phyloP scores from a whole-genome alignment of 2,329 filamentous ascomycete genomes.

The Tolypocladium paradoxum region DNA sequence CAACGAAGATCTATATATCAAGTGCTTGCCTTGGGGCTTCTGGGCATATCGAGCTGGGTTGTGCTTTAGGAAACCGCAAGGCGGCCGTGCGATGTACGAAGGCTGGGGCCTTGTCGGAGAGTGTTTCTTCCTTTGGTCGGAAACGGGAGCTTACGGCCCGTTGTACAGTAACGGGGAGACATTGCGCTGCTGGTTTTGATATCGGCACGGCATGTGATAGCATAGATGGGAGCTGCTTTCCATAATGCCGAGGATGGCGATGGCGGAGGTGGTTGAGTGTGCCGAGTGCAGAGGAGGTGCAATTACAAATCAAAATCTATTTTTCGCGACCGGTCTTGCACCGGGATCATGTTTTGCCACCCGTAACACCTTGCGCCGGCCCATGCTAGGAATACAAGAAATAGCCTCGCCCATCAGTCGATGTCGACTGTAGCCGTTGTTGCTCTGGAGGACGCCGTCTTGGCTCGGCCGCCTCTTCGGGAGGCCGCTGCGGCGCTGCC shows the following conservation, averaged over 20 bases:
- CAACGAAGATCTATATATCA: not conserved
- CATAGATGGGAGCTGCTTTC: not conserved
- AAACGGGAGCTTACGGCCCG: not conserved
- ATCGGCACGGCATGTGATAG: not conserved
- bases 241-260: not conserved
- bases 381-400: conserved; percentile 2
- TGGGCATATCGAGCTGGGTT: conserved; percentile 1
- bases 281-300: not conserved
- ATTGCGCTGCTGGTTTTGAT: not conserved
- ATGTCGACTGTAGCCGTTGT: conserved; percentile 3
- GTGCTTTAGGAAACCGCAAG: conserved; percentile 5
- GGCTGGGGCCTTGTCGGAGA: not conserved
- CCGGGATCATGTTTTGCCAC: not conserved
- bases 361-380: conserved; percentile 1
- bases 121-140: not conserved
- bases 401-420: conserved; percentile 1
- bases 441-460: conserved; percentile 10
- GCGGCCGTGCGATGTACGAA: not conserved
- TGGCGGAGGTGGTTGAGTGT: not conserved
- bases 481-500: conserved; percentile 11
- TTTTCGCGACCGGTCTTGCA: not conserved
- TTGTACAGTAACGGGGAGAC: not conserved
- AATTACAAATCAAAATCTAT: not conserved
- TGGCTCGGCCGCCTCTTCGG: conserved; percentile 17
- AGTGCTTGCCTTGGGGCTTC: not conserved